Conservation (phyloP, 192 early-diverging fungal genomes). For the Coemansia sp. region DNA sequence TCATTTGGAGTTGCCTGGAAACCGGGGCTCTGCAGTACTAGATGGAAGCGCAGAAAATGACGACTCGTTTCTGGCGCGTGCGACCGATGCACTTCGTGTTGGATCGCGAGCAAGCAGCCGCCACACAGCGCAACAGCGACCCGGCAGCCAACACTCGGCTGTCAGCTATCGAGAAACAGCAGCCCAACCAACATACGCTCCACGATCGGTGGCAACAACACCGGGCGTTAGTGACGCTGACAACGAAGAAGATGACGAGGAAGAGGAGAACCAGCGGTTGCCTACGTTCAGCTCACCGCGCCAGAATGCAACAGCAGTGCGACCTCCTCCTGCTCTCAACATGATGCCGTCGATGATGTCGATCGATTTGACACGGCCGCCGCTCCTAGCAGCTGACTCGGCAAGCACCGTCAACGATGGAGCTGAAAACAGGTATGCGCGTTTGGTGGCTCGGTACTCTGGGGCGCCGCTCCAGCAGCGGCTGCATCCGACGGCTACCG, state of each 20-base stretch:
- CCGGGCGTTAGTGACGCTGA: background rate
- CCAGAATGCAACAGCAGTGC: background rate
- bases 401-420: slow-evolving; percentile 5
- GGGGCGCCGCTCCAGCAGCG: background rate
- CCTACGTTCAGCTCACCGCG: slow-evolving; percentile 32
- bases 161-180: background rate
- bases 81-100: background rate
- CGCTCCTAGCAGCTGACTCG: slow-evolving; percentile 1
- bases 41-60: background rate
- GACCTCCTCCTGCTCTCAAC: background rate
- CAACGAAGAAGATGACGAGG: background rate
- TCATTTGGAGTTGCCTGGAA: background rate
- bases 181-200: background rate
- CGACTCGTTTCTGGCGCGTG: slow-evolving; percentile 18
- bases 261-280: slow-evolving; percentile 1
- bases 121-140: slow-evolving; percentile 7
- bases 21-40: background rate
- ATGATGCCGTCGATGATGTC: background rate
- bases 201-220: slow-evolving; percentile 9
- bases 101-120: background rate
- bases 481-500: background rate
- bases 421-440: slow-evolving; percentile 19
- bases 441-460: slow-evolving; percentile 38
- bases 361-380: background rate
- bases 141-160: slow-evolving; percentile 17